Conservation (phyloP, 352 stramenopile genomes). For the Plasmopara viticola region DNA sequence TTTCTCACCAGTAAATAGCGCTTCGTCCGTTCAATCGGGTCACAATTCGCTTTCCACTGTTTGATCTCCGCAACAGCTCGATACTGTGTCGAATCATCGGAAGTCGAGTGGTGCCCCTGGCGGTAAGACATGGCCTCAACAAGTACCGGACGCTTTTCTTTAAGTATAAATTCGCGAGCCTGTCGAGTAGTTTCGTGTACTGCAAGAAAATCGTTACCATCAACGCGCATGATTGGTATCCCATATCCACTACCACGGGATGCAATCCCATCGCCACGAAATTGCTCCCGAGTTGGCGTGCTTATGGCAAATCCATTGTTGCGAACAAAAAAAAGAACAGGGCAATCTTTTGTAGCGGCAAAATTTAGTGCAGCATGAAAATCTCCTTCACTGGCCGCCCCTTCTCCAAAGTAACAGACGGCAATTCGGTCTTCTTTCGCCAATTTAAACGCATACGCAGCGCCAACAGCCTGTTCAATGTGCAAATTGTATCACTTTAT, state of each 20-base stretch:
- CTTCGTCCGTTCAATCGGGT: slow-evolving; percentile 89
- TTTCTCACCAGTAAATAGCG: slow-evolving; percentile 81
- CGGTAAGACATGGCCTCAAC: slow-evolving; percentile 99
- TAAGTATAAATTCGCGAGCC: slow-evolving; percentile 88
- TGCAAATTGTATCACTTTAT: too few relatives aligned
- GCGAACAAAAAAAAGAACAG: slow-evolving; percentile 96
- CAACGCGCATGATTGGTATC: slow-evolving; percentile 95
- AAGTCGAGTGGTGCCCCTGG: slow-evolving; percentile 97
- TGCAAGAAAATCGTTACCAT: slow-evolving; percentile 97
- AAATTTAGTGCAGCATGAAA: slow-evolving; percentile 97
- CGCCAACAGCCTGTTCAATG: slow-evolving; percentile 86
- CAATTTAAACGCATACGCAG: slow-evolving; percentile 95
- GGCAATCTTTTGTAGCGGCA: slow-evolving; percentile 92
- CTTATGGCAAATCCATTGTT: slow-evolving; percentile 99
- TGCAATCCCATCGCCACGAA: slow-evolving; percentile 95
- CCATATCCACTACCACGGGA: slow-evolving; percentile 92
- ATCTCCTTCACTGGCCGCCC: slow-evolving; percentile 94
- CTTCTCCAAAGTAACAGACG: slow-evolving; percentile 97
- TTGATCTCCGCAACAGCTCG: slow-evolving; percentile 90
- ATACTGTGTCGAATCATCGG: slow-evolving; percentile 97
- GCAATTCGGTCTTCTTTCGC: slow-evolving; percentile 87
- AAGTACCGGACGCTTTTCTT: slow-evolving; percentile 89
- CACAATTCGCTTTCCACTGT: slow-evolving; percentile 81
- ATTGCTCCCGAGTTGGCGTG: slow-evolving; percentile 94
- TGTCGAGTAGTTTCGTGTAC: slow-evolving; percentile 89